These are phyloP conservation scores for Lasiosphaeria hispida DNA, from an alignment of 495 filamentous ascomycete species.

Conservation along the genomic window DNA sequence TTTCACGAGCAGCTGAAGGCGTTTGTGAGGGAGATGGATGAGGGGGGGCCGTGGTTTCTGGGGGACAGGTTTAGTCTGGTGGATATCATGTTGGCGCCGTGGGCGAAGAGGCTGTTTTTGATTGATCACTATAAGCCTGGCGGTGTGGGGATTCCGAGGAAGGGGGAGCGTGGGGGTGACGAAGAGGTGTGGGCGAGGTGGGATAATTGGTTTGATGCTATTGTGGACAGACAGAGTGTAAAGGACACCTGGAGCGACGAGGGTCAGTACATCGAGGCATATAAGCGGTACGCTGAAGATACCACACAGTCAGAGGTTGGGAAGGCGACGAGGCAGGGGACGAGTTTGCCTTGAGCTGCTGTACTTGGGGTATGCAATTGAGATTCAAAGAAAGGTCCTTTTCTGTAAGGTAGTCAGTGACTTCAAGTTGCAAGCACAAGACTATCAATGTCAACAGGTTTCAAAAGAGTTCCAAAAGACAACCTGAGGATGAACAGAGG, in stretches of 20 bases:
- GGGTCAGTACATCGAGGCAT: constrained; percentile 61
- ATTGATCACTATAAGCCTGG: constrained; percentile 68
- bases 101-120: constrained; percentile 64
- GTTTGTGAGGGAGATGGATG: constrained; percentile 58
- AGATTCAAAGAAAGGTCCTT: no score
- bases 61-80: constrained; percentile 55
- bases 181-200: constrained; percentile 59
- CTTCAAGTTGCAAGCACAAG: no score
- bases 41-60: constrained; percentile 60
- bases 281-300: constrained; percentile 69
- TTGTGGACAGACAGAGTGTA: constrained; percentile 55
- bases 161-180: constrained; percentile 30
- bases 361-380: background rate
- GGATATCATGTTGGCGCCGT: constrained; percentile 65
- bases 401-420: no score
- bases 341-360: constrained; percentile 47
- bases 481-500: no score
- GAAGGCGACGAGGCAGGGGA: constrained; percentile 63
- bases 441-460: no score
- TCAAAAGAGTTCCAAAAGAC: no score
- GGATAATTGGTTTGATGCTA: constrained; percentile 57
- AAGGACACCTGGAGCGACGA: constrained; percentile 60
- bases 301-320: constrained; percentile 67
- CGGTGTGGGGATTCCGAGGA: constrained; percentile 53
- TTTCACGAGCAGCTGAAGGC: constrained; percentile 52